phyloP scores from a whole-genome alignment of 805 yeast species.

The Schwanniomyces sp. region DNA sequence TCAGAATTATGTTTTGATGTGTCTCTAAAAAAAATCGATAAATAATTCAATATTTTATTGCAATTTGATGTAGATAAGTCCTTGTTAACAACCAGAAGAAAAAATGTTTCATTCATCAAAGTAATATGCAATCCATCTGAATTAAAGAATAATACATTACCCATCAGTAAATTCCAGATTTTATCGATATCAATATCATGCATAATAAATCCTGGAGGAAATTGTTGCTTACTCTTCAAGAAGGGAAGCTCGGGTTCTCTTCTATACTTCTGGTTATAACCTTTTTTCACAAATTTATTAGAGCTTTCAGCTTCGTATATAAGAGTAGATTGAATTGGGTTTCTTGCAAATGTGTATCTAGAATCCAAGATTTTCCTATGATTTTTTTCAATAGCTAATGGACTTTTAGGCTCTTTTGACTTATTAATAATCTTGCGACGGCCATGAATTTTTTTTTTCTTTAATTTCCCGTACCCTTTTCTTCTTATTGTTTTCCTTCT shows the following conservation, averaged over 20 bases:
- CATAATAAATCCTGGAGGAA: slow-evolving; percentile 13
- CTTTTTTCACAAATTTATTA: slow-evolving; percentile 6
- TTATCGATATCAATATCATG: slow-evolving; percentile 13
- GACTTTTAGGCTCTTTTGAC: not conserved
- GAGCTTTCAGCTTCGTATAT: slow-evolving; percentile 36
- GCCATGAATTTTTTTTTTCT: not conserved
- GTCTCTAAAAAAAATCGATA: slow-evolving; percentile 15
- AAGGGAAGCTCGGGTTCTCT: not conserved
- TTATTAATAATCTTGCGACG: not conserved
- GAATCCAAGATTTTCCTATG: slow-evolving; percentile 6
- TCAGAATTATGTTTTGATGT: slow-evolving; percentile 1
- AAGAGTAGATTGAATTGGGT: slow-evolving; percentile 28
- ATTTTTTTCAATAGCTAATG: not conserved
- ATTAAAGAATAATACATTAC: slow-evolving; percentile 10
- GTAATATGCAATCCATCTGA: slow-evolving; percentile 12
- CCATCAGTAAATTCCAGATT: slow-evolving; percentile 13
- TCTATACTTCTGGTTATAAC: not conserved
- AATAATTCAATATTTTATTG: slow-evolving; percentile 15
- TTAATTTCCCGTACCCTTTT: not conserved
- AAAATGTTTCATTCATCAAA: slow-evolving; percentile 19
- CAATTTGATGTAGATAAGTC: slow-evolving; percentile 14
- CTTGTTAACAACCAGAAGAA: slow-evolving; percentile 24
- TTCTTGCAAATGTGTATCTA: slow-evolving; percentile 20
- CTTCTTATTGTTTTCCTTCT: not conserved
- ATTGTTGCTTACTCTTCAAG: not conserved